phyloP scores from a whole-genome alignment of 1,284 basidiomycete genomes.

The Mycosarcoma maydis region DNA sequence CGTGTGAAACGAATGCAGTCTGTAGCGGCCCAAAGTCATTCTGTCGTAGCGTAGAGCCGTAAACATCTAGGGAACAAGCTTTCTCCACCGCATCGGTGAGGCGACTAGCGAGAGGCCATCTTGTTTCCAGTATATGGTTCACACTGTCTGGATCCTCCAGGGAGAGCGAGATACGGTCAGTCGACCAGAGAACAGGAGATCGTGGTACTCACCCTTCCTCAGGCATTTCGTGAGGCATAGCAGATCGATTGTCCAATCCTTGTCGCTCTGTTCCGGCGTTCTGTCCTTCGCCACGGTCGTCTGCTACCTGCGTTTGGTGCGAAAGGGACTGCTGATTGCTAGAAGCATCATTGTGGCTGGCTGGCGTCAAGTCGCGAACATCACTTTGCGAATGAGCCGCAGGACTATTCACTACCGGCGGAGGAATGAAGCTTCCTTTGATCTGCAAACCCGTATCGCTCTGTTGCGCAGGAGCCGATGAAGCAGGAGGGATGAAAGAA shows the following conservation, averaged over 20 bases:
- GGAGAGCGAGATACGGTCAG: conserved; percentile 1
- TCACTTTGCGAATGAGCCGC: conserved; percentile 26
- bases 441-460: conserved; percentile 32
- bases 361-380: conserved; percentile 28
- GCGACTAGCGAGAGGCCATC: conserved; percentile 11
- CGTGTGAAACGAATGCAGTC: too few relatives aligned
- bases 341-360: conserved; percentile 21
- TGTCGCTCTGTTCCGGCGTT: conserved; percentile 1
- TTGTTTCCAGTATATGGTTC: too few relatives aligned
- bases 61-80: conserved; percentile 7
- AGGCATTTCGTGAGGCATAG: conserved; percentile 93
- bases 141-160: too few relatives aligned
- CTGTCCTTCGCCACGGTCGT: background rate
- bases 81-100: conserved; percentile 11
- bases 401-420: conserved; percentile 12
- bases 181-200: background rate
- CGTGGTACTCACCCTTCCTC: conserved; percentile 90
- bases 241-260: conserved; percentile 69
- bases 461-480: conserved; percentile 20
- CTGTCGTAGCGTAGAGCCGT: background rate
- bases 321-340: conserved; percentile 3
- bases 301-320: background rate
- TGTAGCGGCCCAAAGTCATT: too few relatives aligned
- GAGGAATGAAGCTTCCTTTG: conserved; percentile 48
- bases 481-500: conserved; percentile 37